Conservation (phyloP, 2,329 filamentous ascomycete genomes). For the Pseudopyricularia javanii region DNA sequence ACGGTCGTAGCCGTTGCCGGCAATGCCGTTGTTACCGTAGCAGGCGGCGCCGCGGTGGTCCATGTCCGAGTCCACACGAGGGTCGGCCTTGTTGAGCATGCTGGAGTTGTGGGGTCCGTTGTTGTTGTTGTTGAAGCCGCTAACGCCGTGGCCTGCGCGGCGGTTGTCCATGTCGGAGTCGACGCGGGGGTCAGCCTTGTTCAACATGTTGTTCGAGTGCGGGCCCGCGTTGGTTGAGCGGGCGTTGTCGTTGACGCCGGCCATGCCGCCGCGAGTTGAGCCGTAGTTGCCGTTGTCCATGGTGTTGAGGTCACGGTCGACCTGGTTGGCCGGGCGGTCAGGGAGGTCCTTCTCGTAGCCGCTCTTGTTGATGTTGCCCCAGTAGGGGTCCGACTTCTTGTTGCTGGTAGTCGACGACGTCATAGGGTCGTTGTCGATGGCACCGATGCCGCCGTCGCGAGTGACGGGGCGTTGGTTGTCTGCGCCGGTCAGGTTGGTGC, state of each 20-base stretch:
- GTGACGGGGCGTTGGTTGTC: neutral
- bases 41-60: neutral
- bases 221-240: conserved; percentile 26
- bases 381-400: conserved; percentile 1
- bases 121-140: neutral
- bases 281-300: neutral
- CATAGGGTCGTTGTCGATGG: neutral
- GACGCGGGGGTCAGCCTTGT: conserved; percentile 29
- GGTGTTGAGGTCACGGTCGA: neutral
- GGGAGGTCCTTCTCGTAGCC: neutral
- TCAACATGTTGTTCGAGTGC: conserved; percentile 24
- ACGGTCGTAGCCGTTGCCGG: neutral
- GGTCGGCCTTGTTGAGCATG: neutral
- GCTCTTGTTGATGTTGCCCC: conserved; percentile 1
- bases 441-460: neutral
- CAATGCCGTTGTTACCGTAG: neutral
- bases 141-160: neutral
- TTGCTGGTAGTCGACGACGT: neutral
- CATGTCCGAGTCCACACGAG: neutral
- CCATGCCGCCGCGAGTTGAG: neutral
- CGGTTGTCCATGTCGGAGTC: conserved; percentile 28
- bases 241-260: neutral
- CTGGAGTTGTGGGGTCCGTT: neutral
- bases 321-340: neutral
- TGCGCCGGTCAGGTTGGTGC: neutral